Base-by-base conservation (phyloP, 73 alveolate genomes). In the Effrenium voratum region DNA sequence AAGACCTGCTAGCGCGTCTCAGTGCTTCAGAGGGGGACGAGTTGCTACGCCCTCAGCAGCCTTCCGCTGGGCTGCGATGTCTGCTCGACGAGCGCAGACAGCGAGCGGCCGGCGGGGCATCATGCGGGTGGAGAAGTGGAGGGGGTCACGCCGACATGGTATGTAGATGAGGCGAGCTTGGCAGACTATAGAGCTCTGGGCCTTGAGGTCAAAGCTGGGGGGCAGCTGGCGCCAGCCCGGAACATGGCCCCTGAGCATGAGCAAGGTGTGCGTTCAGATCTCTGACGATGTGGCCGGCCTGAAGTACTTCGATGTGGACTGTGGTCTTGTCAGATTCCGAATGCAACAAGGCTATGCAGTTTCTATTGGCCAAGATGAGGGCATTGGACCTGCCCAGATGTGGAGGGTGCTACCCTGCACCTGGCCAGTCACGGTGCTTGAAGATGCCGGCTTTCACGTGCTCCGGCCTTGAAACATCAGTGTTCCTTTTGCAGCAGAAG, bases 201-300 rank as follows among this genome's bases (percentile, higher is more conserved):
- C 55, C 32, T 75, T 46, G 59, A 75, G 0, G 86, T 50, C 52
- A 38, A 34, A 16, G 59, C 34, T 41, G 86, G 86, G 52, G 86
- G 86, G 52, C 24, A 75, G 52, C 41, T 75, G 86, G 32, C 10
- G 8, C 57, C 49, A 36, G 86, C 86, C 0, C 16, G 86, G 10
- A 75, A 75, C 86, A 75, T 75, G 86, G 86, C 86, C 30, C 32
- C 34, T 13, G 86, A 75, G 38, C n/a, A 16, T 75, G 59, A 22
- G n/a, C 28, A 75, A 75, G 55, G 52, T 50, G 10, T 75, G 59
- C n/a, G 59, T 75, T 1, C 59, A 75, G 41, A 36, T 75, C n/a
- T n/a, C 86, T 30, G 86, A 75, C 52, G 86, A 75, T 3, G 2
- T 75, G 34, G 16, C 86, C 8, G 34, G n/a, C 2, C 13, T 36